Base-by-base conservation (phyloP, 495 filamentous ascomycete genomes). In the Saxophila tyrrhenica region DNA sequence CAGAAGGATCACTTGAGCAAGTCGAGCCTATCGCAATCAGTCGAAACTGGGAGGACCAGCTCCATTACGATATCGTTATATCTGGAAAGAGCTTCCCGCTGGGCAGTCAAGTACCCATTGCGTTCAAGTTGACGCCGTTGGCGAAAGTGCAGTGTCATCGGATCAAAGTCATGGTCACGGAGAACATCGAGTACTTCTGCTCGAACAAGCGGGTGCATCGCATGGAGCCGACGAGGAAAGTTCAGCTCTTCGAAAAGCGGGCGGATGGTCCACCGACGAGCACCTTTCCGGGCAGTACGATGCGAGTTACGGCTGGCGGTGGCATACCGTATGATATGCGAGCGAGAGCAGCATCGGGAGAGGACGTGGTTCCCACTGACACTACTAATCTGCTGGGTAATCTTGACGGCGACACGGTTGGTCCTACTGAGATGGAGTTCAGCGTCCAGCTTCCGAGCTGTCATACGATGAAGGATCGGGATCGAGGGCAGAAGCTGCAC, bases 21-120 rank as follows among this genome's bases (percentile, higher is more conserved):
- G 81, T 90, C 23, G 92, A 98, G 64, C 92, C 92, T 15, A 98
- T 98, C 67, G 91, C 91, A 20, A 97, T 98, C 62, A 95, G 87
- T 50, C 76, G 92, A 22, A 90, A 89, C 52, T 98, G 92, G 92
- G 92, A 98, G 63, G 94, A 98, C 63, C 92, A 98, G 63, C 77
- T 98, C 29, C 90, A 96, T 62, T 98, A 98, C 69, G 92, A 98
- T 62, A 98, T 98, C 56, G 87, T 97, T 61, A 95, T 98, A 56
- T 96, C 91, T 2, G 92, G 94, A 49, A 98, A 98, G 79, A 95
- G 91, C 1, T 98, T 98, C 62, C 89, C 92, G 2, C 75, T 98
- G 15, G 94, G 94, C 19, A 76, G 86, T 2, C 88, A 89, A 62
- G 89, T 98, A 22, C 92, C 92, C 15, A 95, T 98, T 55, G 92